Base-by-base conservation (phyloP, 176 grass and related monocot genomes). In the Zoysia pacifica region DNA sequence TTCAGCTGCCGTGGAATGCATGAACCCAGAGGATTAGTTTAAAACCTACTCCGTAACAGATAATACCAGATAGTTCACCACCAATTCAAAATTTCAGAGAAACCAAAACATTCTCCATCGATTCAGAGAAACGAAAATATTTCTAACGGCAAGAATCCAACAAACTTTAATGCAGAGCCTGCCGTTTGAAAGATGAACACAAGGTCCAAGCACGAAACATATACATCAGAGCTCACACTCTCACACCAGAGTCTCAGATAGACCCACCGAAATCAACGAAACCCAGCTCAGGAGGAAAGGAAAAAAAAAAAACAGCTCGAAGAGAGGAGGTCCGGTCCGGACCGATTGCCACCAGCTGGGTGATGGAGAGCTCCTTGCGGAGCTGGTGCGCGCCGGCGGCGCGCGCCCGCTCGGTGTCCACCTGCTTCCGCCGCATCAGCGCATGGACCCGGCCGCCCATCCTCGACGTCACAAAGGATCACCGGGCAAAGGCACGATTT, bases 371-470 rank as follows among this genome's bases (percentile, higher is more conserved):
- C 80, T 83, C 88, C 90, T 93, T 98, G 52, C 87, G 88, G 75
- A 98, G 95, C 90, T 91, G 82, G 69, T 80, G 81, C 18, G 78
- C 72, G 12, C 78, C 92, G 46, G 52, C 85, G 50, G 89, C 83
- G 54, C 74, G 81, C 44, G 51, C 66, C 42, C 95, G 83, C 52
- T 98, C 83, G 5, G 95, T 93, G 81, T 98, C 95, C 41, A 98
- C 95, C 88, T 98, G 95, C 70, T 98, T 98, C 76, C 95, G 83
- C 79, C 95, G 87, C 84, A 92, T 59, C 81, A 98, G 82, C 60
- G 65, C 74, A 68, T 83, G 62, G 37, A 91, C 49, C 38, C 83
- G 83, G 45, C 71, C 16, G 18, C 82, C 79, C 70, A 67, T 59
- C 49, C 62, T 82, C 37, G 65, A 80, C 51, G 42, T 64, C 71